Conservation (phyloP, 2,329 filamentous ascomycete genomes). For the Myriosclerotinia duriaeana region DNA sequence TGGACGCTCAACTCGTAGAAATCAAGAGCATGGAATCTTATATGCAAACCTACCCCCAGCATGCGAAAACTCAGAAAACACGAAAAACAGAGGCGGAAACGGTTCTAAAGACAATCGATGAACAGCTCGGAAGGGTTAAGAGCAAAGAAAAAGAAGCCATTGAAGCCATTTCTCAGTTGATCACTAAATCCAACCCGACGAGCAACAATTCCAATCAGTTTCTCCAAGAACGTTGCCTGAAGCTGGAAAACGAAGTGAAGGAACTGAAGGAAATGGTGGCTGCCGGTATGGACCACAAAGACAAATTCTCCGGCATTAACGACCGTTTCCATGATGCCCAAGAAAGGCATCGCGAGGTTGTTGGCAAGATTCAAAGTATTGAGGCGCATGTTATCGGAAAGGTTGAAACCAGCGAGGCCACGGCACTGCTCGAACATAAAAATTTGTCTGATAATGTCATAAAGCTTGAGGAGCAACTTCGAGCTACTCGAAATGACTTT, state of each 20-base stretch:
- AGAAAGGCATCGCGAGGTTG: neutral
- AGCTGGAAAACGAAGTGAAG: neutral
- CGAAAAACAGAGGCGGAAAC: neutral
- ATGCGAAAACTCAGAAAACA: neutral
- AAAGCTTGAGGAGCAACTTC: slow-evolving; percentile 1
- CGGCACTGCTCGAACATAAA: neutral
- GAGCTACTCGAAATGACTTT: slow-evolving; percentile 3
- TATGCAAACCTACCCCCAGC: neutral
- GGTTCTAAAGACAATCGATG: neutral
- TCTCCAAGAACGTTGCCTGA: neutral
- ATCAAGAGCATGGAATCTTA: neutral
- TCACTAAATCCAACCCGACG: neutral
- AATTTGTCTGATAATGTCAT: neutral
- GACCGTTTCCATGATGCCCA: neutral
- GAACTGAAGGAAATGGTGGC: neutral
- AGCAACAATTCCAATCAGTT: neutral
- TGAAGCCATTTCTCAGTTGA: neutral
- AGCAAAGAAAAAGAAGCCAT: neutral
- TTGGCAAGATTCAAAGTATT: neutral
- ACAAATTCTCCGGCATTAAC: neutral
- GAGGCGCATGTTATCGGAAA: neutral
- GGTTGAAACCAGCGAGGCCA: neutral
- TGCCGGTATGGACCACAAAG: neutral
- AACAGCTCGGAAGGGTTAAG: slow-evolving; percentile 9
- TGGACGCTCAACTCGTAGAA: slow-evolving; percentile 6